Conservation (phyloP, 1,284 basidiomycete genomes). For the Microbotryum saponariae region DNA sequence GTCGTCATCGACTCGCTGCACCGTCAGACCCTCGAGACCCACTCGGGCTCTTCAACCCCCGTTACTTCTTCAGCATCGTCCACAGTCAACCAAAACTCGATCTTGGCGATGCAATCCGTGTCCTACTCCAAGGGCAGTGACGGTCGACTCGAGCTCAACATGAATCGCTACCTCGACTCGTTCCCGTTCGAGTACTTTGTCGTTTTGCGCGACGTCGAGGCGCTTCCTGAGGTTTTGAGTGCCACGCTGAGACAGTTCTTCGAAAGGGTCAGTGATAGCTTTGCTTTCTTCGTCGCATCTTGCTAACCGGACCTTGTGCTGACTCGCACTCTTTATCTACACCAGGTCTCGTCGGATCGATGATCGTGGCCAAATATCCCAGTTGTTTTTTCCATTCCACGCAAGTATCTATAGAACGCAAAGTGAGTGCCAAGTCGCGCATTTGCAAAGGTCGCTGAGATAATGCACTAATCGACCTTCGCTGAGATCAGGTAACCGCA, state of each 20-base stretch:
- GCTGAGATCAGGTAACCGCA: not conserved
- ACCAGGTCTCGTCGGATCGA: constrained; percentile 16
- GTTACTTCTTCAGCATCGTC: constrained; percentile 42
- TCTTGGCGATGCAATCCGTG: constrained; percentile 87
- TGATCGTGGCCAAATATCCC: constrained; percentile 26
- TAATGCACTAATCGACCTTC: constrained; percentile 31
- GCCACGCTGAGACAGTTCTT: constrained; percentile 79
- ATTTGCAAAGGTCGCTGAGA: constrained; percentile 22
- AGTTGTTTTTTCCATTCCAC: not conserved
- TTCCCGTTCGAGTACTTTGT: constrained; percentile 99
- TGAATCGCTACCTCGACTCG: constrained; percentile 83
- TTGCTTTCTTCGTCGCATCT: not conserved
- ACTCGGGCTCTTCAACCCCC: not conserved
- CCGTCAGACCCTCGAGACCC: constrained; percentile 22
- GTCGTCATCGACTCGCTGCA: constrained; percentile 83
- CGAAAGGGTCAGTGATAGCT: constrained; percentile 34
- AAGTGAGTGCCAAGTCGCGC: not conserved
- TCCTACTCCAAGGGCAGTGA: constrained; percentile 71
- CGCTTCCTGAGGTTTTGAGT: constrained; percentile 84
- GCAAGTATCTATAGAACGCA: not conserved
- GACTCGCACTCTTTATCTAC: no score
- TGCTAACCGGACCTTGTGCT: not conserved
- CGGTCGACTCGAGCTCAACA: constrained; percentile 73
- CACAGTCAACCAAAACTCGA: constrained; percentile 54
- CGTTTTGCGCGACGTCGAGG: constrained; percentile 81